A percentile compares a stretch with the other conserved stretches of the same genome.
phyloP scores from a whole-genome alignment of 2,329 filamentous ascomycete genomes.

The Chalara sp. region DNA sequence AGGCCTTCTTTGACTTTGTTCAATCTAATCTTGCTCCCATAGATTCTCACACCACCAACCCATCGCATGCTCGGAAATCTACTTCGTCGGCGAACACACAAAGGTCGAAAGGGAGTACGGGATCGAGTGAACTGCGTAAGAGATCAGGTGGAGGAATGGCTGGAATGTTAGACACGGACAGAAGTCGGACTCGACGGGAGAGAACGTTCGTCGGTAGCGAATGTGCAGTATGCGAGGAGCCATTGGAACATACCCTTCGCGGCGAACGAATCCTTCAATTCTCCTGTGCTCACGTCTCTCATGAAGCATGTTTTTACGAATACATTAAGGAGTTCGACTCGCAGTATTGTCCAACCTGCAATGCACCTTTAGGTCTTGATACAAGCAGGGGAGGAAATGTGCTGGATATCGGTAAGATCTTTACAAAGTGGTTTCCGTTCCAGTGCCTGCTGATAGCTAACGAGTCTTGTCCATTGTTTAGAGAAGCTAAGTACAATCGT shows the following conservation, averaged over 20 bases:
- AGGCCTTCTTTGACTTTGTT: neutral
- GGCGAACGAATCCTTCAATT: constrained; percentile 94
- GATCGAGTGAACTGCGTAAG: constrained; percentile 17
- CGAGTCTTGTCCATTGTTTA: constrained; percentile 31
- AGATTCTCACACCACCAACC: neutral
- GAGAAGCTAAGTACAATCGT: constrained; percentile 95
- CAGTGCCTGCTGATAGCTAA: constrained; percentile 17
- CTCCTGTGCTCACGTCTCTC: constrained; percentile 92
- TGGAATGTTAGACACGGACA: constrained; percentile 66
- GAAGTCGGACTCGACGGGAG: constrained; percentile 74
- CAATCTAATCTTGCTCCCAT: neutral
- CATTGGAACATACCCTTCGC: constrained; percentile 86
- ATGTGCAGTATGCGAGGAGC: constrained; percentile 95
- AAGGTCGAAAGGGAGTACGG: constrained; percentile 6
- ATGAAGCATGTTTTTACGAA: constrained; percentile 98
- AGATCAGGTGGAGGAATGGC: constrained; percentile 40
- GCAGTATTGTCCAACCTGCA: constrained; percentile 89
- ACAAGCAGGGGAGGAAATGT: constrained; percentile 89
- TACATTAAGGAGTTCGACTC: constrained; percentile 93
- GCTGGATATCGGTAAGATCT: constrained; percentile 69
- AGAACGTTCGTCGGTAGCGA: constrained; percentile 92
- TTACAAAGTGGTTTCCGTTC: constrained; percentile 26
- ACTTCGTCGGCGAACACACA: neutral
- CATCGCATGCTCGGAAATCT: neutral
- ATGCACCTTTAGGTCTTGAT: constrained; percentile 85